Base-by-base conservation (phyloP, 169 alveolate genomes). In the Plasmodium fragile region DNA sequence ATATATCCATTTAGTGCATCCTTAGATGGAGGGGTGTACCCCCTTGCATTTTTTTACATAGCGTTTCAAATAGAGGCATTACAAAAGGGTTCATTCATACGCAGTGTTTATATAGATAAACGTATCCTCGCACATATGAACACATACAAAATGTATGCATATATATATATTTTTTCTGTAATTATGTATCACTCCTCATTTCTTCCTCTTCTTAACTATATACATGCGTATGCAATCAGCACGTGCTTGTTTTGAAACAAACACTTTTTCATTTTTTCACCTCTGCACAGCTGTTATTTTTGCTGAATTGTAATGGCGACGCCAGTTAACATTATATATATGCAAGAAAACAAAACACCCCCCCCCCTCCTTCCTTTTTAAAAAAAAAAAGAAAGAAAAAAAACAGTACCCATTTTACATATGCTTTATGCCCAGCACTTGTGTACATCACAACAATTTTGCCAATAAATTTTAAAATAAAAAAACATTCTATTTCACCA, bases 1-100 rank as follows among this genome's bases (percentile, higher is more conserved):
- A n/a, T 79, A 41, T 79, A 16, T 79, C 39, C 85, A 79, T 79
- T 79, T 49, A 79, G 59, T 41, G 85, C 72, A 18, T 45, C 32
- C 59, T n/a, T 49, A 28, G 53, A 79, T 45, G 13, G 25, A 45
- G 39, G 65, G 43, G 28, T 25, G 7, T 65, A 22, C 30, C 41
- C 3, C 10, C 18, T 25, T 25, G 75, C 30, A 28, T 22, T 65
- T 65, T 65, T 22, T 65, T 25, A 65, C 30, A 41, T 41, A 70
- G 53, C 65, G 30, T 49, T 78, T n/a, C 32, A 36, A 39, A 78
- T 78, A 18, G 32, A 43, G 53, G 49, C 30, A 4, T 30, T 11
- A 11, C 25, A 75, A 75, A 32, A 36, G 49, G 49, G 22, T 75
- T 28, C 82, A 28, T 28, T n/a, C 65, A 13, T 36, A 36, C 18